Conservation (phyloP, 176 grass and related monocot genomes). For the Triticum turgidum region DNA sequence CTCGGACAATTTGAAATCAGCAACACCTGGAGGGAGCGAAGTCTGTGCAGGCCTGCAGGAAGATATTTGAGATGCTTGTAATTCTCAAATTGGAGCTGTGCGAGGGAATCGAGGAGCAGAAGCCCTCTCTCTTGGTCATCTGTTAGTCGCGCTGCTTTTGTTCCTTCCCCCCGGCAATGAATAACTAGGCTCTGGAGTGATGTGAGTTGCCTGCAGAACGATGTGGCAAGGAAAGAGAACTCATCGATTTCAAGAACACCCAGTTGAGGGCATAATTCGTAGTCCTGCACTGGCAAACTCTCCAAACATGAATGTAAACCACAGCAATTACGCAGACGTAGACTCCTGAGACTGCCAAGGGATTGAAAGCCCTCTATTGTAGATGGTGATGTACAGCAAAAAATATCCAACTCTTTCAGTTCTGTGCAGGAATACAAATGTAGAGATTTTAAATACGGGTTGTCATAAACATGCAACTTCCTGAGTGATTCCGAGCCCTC, state of each 20-base stretch:
- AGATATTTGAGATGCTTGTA: rapidly evolving
- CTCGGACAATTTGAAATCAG: background rate
- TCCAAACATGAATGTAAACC: background rate
- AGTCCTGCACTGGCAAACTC: background rate
- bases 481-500: too few species aligned
- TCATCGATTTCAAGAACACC: background rate
- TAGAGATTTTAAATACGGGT: too few species aligned
- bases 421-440: too few species aligned
- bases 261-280: background rate
- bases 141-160: background rate
- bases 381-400: background rate
- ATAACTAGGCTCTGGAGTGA: background rate
- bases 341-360: background rate
- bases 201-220: background rate
- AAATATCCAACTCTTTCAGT: background rate
- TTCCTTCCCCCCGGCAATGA: too few species aligned
- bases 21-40: background rate
- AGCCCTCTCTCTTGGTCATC: background rate
- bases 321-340: too few species aligned
- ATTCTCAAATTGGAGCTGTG: rapidly evolving
- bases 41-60: background rate
- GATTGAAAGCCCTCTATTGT: background rate
- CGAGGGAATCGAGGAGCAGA: background rate
- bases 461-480: too few species aligned
- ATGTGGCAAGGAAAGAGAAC: background rate